Evolutionary conservation across 345 rosid species (phyloP), one percentile per base, ranked within the genome.

Genomic region (Microthlaspi erraticum): DNA sequence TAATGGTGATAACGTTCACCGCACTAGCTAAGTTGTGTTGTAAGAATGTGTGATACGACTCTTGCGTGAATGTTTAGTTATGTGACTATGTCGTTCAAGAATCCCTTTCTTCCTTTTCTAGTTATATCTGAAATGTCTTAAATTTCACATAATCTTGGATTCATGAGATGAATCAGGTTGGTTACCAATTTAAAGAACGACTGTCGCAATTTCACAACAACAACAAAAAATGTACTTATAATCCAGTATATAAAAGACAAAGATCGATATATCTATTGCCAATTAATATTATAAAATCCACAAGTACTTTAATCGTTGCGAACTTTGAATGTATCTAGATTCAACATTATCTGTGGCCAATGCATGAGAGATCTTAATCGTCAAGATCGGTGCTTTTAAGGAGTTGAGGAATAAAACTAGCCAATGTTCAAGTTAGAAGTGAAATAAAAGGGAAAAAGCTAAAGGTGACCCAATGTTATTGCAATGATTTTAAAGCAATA

Each of bases 401-500:
- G 26, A 58, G 34, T 52, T 50, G 19, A 32, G 53, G 60, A 51
- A 66, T 8, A 23, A 43, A 50, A 50, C n/a, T 39, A 57, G 42
- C 49, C 42, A 67, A 44, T 42, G 49, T 23, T 52, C 44, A 53
- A 68, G 72, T 26, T 52, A 53, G 31, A 60, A 52, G 55, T 68
- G 51, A 61, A 61, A 39, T 43, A 68, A 70, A 72, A 13, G 16
- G 60, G 52, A 73, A 73, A 66, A 19, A 71, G 77, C 67, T 63
- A 83, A 85, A 81, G 73, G 76, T 48, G 73, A 72, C 78, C 55
- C 60, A 53, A 63, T n/a, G n/a, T n/a, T n/a, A n/a, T 60, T 39
- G 91, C 79, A 84, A 85, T 86, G 85, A 87, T 87, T 50, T 85
- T 76, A 85, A 83, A 54, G 83, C 85, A 85, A 78, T 81, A 8